Base-by-base conservation (phyloP, 306 rosid genomes). In the Sindora glabra region DNA sequence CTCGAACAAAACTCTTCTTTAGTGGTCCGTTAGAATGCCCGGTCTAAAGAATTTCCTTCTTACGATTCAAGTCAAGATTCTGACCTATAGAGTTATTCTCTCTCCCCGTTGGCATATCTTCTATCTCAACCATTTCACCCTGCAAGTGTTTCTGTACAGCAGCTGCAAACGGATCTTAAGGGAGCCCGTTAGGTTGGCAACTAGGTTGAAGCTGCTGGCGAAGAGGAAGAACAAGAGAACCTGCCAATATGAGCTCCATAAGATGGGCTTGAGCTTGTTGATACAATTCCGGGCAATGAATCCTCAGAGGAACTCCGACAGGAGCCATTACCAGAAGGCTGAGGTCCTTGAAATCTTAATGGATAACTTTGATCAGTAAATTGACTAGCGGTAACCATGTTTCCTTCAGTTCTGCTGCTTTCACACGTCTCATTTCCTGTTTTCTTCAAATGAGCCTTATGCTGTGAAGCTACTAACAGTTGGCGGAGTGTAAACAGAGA, bases 171-270 rank as follows among this genome's bases (percentile, higher is more conserved):
- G 82, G 45, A 45, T 71, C 75, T 50, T 70, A 48, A 5, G 95
- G 70, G 40, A 54, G 38, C 97, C 97, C 99, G 89, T 89, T 50
- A 94, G 78, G 87, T 74, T 94, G 53, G 97, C 95, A 58, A 89
- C 82, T 68, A 94, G 66, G 64, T 71, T 86, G 18, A 39, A 75
- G 64, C 51, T 39, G 62, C 57, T 45, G 96, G 74, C 30, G 87
- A 67, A 55, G 54, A 44, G 6, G 75, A 72, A 65, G 84, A 71
- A 48, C 75, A 79, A 13, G 77, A 76, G 66, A 61, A 56, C 68
- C 30, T 74, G 25, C 62, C 65, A 34, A 72, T 69, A 59, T 56
- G 71, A 74, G n/a, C n/a, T n/a, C n/a, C n/a, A n/a, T n/a, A n/a
- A n/a, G 89, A 81, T 16, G 86, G 84, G 79, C 89, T 92, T 26